Evolutionary conservation across 2,329 filamentous ascomycete species (phyloP), one percentile per base, ranked within the genome.

Genomic region (Apiospora phragmitis): DNA sequence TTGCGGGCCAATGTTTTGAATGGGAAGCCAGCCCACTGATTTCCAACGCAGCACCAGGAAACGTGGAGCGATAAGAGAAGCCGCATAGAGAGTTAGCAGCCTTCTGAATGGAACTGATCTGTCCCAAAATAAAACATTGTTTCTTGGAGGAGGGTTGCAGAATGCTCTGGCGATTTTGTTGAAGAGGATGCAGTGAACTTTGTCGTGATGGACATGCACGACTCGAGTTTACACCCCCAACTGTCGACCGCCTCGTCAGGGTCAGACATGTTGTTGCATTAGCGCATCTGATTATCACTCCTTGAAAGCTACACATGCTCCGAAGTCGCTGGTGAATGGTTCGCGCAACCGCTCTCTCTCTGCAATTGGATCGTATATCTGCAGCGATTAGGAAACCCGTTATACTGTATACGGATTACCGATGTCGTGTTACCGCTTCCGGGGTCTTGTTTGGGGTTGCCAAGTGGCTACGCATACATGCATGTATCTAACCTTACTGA

Each of bases 21-120:
- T 21, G 6, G 29, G 32, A 24, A n/a, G 55, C 29, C 55, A 38
- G 29, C 55, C 55, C 55, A 38, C 55, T 62, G n/a, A 35, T 35
- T 32, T 21, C 16, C 32, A 35, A 38, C 18, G 55, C 55, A 38
- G 55, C 55, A 14, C 8, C 55, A 38, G 55, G 55, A 62, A 62
- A 62, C 55, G 55, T 62, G 55, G 55, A 38, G 55, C 32, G 32
- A 62, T 62, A 62, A 62, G 55, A 62, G 55, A 62, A 62, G 55
- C 32, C 55, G 55, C 32, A 35, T 62, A 32, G 35, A 18, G 26
- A 18, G 11, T 32, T 59, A 16, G 24, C 29, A 35, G 29, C 51
- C 51, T 59, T 32, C 49, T 32, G 26, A 29, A 29, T 29, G 18
- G 43, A 21, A n/a, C 11, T 47, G 43, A 47, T 47, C n/a, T 9